Conservation (phyloP, 1,284 basidiomycete species). For the Ganoderma sinense region DNA sequence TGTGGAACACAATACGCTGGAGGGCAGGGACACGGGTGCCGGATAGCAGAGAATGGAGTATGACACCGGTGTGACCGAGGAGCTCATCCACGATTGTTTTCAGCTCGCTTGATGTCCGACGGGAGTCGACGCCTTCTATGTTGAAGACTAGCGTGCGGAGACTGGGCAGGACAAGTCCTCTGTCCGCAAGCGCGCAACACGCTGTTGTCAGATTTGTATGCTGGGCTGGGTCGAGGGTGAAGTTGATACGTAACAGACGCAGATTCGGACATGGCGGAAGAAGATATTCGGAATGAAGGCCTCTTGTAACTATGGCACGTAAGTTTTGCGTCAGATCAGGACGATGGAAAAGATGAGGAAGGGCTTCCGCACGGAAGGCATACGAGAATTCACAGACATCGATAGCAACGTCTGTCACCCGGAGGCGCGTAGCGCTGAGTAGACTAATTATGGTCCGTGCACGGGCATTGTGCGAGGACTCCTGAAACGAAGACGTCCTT, state of each 20-base stretch:
- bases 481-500: not conserved
- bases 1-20: not conserved
- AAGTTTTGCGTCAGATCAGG: not conserved
- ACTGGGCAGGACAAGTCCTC: not conserved
- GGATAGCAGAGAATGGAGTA: not conserved
- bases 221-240: not conserved
- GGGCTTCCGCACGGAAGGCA: not conserved
- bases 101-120: not conserved
- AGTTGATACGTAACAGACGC: not conserved
- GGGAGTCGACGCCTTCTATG: not conserved
- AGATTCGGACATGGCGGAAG: not conserved
- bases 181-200: not conserved
- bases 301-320: not conserved
- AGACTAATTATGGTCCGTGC: not conserved
- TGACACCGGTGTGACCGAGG: not conserved
- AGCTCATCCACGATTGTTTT: not conserved
- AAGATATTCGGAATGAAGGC: not conserved
- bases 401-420: not conserved
- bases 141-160: not conserved
- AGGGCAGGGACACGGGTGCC: not conserved
- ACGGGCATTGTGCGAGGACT: not conserved
- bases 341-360: not conserved
- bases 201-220: not conserved
- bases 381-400: not conserved
- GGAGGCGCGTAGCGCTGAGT: not conserved